These are phyloP conservation scores for Aspergillus unguis DNA, from an alignment of 2,329 filamentous ascomycete species.

Conservation along the genomic window DNA sequence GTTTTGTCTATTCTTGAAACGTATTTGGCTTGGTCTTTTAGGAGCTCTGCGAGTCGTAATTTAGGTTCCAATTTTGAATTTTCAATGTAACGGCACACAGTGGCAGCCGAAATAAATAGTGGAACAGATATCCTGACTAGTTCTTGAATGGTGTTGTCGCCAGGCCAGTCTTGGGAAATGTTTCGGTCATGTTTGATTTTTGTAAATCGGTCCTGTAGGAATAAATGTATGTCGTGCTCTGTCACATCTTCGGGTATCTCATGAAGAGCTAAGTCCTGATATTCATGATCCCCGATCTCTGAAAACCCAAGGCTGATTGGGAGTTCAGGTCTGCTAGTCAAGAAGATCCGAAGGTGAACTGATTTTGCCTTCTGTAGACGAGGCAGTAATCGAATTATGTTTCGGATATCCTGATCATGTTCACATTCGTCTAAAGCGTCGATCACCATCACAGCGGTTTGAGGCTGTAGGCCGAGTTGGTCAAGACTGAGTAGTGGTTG, in stretches of 20 bases:
- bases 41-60: not conserved
- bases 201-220: conserved; percentile 19
- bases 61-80: not conserved
- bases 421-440: not conserved
- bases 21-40: not conserved
- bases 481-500: conserved; percentile 15
- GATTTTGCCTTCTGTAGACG: not conserved
- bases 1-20: not conserved
- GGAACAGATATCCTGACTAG: not conserved
- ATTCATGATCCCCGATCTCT: not conserved
- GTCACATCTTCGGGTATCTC: not conserved
- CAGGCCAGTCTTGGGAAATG: conserved; percentile 18
- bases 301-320: not conserved
- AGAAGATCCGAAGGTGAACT: not conserved
- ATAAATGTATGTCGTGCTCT: conserved; percentile 11
- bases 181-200: conserved; percentile 14
- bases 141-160: not conserved
- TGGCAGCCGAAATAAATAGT: not conserved
- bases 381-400: not conserved
- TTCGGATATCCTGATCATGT: not conserved
- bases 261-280: not conserved
- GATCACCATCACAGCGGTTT: not conserved
- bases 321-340: not conserved
- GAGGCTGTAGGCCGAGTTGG: not conserved
- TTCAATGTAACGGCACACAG: not conserved